Evolutionary conservation across 2,329 filamentous ascomycete genomes (phyloP), one percentile per base, ranked within the genome.

Genomic region (Nigrograna mackinnonii): DNA sequence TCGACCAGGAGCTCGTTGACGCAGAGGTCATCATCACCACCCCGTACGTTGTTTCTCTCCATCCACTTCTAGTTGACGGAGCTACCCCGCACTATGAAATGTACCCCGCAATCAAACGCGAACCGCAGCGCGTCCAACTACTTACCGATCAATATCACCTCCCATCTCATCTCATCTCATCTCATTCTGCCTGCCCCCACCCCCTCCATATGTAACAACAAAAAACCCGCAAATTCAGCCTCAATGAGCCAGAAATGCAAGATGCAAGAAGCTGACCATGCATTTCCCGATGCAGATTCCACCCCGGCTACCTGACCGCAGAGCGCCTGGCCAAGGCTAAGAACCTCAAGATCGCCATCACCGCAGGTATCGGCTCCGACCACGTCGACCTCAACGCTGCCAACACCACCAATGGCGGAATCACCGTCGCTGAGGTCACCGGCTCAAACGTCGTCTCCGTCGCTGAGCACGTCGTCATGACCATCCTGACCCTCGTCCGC

Each of bases 11-110:
- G 77, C 83, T 99, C 41, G 91, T 94, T 49, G 94, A 97, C 68
- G 91, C 94, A 50, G 94, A 99, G 75, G 80, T 99, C 74, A 97
- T 99, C 82, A 97, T 99, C 76, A 99, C 94, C 59, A 99, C 94
- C 44, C 94, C 94, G 88, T 96, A 73, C 64, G 79, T 60, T 22
- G 9, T 33, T 12, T 33, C 16, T 17, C 13, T n/a, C 24, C 24
- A 28, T 9, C 9, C n/a, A n/a, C 24, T 28, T 9, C 24, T 28
- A 28, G n/a, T 28, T 9, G 24, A n/a, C n/a, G 46, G 33, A 58
- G 50, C 57, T 64, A 51, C 58, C 56, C 56, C 60, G 57, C 60
- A 60, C 48, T 37, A 57, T 47, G 24, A 17, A 28, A 35, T 39
- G 13, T 39, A 58, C 62, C 64, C 61, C 64, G 54, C 62, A 55